Evolutionary conservation across 352 stramenopile genomes (phyloP).

Genomic region (Phytophthora cryptogea): DNA sequence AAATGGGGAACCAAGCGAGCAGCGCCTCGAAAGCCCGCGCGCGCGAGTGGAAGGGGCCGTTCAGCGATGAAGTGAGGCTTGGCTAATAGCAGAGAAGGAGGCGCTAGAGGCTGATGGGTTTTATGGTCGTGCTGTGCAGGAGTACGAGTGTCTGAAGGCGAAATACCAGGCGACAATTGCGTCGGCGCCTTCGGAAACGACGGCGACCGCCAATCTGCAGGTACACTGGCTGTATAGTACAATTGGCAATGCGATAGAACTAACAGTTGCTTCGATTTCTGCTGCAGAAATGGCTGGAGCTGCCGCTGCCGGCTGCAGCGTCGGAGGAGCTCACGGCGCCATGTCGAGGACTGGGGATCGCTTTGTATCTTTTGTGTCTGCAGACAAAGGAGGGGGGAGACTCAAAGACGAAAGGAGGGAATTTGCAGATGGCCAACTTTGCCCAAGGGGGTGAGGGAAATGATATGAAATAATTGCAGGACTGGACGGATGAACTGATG

Average conservation of each 20-base stretch:
- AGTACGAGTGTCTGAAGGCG: slow-evolving; percentile 63
- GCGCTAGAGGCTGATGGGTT: background rate
- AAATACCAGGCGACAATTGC: slow-evolving; percentile 51
- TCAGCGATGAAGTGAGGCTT: slow-evolving; percentile 66
- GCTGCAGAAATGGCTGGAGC: slow-evolving; percentile 47
- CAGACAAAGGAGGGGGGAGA: slow-evolving; percentile 32
- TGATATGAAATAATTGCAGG: background rate
- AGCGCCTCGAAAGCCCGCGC: slow-evolving; percentile 7
- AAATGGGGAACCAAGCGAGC: slow-evolving; percentile 49
- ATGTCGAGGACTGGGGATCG: slow-evolving; percentile 36
- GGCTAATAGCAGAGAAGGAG: background rate
- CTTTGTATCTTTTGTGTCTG: slow-evolving; percentile 65
- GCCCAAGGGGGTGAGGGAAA: slow-evolving; percentile 56
- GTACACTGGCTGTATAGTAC: slow-evolving; percentile 5
- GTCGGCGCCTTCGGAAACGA: slow-evolving; percentile 20
- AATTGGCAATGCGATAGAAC: background rate
- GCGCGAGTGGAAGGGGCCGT: slow-evolving; percentile 76
- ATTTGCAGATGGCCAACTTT: slow-evolving; percentile 56
- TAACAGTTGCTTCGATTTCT: slow-evolving; percentile 4
- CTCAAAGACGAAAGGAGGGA: slow-evolving; percentile 4
- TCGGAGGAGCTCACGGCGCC: slow-evolving; percentile 32
- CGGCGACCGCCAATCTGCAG: slow-evolving; percentile 46
- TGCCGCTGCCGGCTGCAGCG: slow-evolving; percentile 36
- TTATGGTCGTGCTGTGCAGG: slow-evolving; percentile 32
- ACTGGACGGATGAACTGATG: slow-evolving; percentile 1